phyloP scores from a whole-genome alignment of 2,329 filamentous ascomycete genomes.

The Leptographium wingfieldii region DNA sequence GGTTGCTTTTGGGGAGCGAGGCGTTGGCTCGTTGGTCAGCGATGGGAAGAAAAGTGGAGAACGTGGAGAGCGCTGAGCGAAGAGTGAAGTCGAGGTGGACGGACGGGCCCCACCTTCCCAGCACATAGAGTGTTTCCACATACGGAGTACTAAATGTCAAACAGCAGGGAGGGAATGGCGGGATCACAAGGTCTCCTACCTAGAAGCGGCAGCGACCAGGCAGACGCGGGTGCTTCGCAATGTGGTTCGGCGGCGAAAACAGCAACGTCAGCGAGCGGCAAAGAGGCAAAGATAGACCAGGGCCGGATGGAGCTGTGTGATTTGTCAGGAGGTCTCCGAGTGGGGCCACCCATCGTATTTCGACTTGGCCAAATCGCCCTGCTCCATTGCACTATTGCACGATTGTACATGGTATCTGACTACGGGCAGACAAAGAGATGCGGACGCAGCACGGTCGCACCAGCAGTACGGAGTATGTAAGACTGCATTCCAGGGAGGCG shows the following conservation, averaged over 20 bases:
- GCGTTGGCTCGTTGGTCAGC: constrained; percentile 5
- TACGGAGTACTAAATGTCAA: not conserved
- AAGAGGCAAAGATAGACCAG: not conserved
- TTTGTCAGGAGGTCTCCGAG: not conserved
- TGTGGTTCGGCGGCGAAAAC: constrained; percentile 1
- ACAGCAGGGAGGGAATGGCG: not conserved
- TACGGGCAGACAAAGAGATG: not conserved
- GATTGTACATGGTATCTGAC: too few relatives aligned
- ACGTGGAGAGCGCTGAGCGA: not conserved
- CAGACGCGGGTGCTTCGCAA: constrained; percentile 3
- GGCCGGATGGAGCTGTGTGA: not conserved
- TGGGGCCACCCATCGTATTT: not conserved
- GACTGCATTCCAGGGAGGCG: too few relatives aligned
- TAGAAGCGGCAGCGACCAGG: not conserved
- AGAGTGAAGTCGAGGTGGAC: not conserved
- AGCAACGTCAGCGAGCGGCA: not conserved
- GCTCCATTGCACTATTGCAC: not conserved
- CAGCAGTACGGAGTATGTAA: too few relatives aligned
- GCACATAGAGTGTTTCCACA: not conserved
- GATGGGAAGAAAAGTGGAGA: constrained; percentile 6
- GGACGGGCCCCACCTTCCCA: not conserved
- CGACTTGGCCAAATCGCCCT: not conserved
- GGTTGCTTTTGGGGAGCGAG: not conserved
- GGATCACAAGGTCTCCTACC: not conserved
- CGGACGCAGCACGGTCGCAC: not conserved